phyloP scores from a whole-genome alignment of 2,329 filamentous ascomycete species.

The Aspergillus chevalieri region DNA sequence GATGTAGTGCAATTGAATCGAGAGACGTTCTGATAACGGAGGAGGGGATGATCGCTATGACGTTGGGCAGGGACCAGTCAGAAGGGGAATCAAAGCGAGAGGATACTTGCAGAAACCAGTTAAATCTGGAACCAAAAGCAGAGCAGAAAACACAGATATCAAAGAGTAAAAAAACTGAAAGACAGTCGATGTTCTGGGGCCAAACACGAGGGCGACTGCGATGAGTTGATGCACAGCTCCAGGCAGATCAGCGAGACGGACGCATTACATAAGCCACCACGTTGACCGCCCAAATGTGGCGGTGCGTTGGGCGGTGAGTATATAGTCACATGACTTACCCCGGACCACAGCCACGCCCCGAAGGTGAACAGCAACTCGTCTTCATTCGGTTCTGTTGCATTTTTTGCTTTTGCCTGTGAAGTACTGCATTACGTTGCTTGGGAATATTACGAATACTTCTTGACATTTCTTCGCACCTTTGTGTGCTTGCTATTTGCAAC shows the following conservation, averaged over 20 bases:
- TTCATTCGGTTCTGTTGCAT: neutral
- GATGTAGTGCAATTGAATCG: conserved; percentile 1
- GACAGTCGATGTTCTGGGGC: neutral
- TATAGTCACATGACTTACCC: neutral
- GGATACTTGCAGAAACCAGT: neutral
- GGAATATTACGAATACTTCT: too few species aligned
- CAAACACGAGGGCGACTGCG: neutral
- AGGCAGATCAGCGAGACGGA: neutral
- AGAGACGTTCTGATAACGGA: conserved; percentile 2
- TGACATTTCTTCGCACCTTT: neutral
- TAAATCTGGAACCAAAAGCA: neutral
- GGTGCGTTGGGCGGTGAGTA: neutral
- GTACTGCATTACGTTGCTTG: neutral
- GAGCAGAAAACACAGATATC: neutral
- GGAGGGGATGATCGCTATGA: conserved; percentile 11
- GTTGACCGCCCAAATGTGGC: neutral
- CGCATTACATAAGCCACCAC: neutral
- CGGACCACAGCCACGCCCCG: neutral
- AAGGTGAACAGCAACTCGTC: too few species aligned
- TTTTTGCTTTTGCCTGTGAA: neutral
- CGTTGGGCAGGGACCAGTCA: conserved; percentile 11
- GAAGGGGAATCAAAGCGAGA: neutral
- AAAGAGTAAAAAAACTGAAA: neutral
- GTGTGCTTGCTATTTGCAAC: neutral
- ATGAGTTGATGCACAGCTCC: conserved; percentile 1